Conservation (phyloP, 2,329 filamentous ascomycete species). For the Rutstroemia sydowiana region DNA sequence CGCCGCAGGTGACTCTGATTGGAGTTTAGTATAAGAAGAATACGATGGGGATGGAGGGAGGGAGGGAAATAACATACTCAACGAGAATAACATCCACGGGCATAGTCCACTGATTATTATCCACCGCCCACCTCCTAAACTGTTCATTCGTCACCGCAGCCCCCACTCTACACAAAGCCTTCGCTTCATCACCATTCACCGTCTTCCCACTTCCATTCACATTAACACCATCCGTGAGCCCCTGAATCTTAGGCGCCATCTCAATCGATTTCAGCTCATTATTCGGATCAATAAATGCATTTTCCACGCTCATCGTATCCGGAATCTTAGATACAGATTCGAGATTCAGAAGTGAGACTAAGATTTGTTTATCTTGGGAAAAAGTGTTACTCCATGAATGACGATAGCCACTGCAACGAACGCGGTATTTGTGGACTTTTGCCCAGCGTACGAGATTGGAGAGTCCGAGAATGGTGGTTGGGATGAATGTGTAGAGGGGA, state of each 20-base stretch:
- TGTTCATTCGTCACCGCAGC: conserved; percentile 40
- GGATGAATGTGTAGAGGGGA: conserved; percentile 36
- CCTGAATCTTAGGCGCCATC: conserved; percentile 2
- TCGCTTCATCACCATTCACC: conserved; percentile 16
- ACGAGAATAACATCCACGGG: conserved; percentile 41
- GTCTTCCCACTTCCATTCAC: background rate
- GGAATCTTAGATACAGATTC: conserved; percentile 33
- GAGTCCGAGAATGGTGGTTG: conserved; percentile 34
- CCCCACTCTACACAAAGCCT: conserved; percentile 35
- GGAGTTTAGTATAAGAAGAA: conserved; percentile 4
- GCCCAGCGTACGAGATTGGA: conserved; percentile 36
- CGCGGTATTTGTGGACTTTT: conserved; percentile 29
- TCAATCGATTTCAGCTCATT: conserved; percentile 11
- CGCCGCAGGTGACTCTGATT: conserved; percentile 37
- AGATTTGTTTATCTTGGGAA: conserved; percentile 34
- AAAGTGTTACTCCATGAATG: conserved; percentile 39
- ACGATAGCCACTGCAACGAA: conserved; percentile 37
- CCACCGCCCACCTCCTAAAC: conserved; percentile 38
- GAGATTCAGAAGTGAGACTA: conserved; percentile 37
- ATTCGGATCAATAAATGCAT: background rate
- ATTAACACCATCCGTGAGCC: background rate
- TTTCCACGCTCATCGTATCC: conserved; percentile 29
- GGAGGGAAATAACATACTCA: conserved; percentile 26
- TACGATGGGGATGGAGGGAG: background rate
- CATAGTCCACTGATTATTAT: conserved; percentile 34